phyloP scores from a whole-genome alignment of 1,139 yeast genomes.

The Kurtzmaniella natalensis region DNA sequence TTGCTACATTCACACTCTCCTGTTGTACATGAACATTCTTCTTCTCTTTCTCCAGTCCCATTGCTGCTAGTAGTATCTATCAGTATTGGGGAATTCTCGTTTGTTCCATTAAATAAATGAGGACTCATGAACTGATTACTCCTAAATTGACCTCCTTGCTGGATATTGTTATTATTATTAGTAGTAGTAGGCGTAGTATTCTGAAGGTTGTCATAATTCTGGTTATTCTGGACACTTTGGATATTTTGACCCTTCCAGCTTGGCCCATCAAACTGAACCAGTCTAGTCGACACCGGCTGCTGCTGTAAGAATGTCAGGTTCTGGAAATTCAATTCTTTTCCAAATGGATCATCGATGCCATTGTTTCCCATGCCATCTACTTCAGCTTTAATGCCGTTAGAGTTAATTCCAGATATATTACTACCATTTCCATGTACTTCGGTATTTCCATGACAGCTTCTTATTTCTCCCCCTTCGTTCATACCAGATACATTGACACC shows the following conservation, averaged over 20 bases:
- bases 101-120: neutral
- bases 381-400: neutral
- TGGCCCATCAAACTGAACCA: neutral
- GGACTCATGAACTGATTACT: too few species aligned
- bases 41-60: constrained; percentile 2
- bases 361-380: too few species aligned
- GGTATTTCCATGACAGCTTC: neutral
- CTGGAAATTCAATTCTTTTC: neutral
- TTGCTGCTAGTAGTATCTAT: constrained; percentile 6
- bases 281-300: neutral
- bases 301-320: neutral
- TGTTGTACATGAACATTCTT: constrained; percentile 40
- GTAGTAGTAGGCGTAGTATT: too few species aligned
- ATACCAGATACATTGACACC: too few species aligned
- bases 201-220: neutral
- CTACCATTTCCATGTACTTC: neutral
- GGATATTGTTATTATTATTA: too few species aligned
- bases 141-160: too few species aligned
- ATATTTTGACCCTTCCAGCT: neutral
- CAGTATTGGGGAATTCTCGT: constrained; percentile 5
- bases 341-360: too few species aligned
- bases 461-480: too few species aligned
- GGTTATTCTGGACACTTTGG: neutral
- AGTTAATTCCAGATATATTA: too few species aligned
- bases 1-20: constrained; percentile 48